These are phyloP conservation scores for Suillus discolor DNA, from an alignment of 768 basidiomycete genomes.

Conservation along the genomic window DNA sequence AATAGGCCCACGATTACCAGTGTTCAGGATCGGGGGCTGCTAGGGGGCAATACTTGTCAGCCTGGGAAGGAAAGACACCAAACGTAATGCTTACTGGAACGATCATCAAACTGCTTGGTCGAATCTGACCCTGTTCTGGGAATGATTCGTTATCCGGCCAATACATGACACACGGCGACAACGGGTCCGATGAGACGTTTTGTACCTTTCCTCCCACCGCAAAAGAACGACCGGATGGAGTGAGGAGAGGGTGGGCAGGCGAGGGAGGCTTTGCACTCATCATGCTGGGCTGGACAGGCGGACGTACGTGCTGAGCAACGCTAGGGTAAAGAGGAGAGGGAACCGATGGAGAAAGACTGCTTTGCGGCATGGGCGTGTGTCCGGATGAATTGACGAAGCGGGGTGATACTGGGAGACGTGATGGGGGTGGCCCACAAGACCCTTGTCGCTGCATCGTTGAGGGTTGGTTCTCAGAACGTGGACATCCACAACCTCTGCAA, in stretches of 20 bases:
- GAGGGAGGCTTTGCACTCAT: constrained; percentile 36
- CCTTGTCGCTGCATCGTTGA: constrained; percentile 34
- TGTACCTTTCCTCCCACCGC: constrained; percentile 77
- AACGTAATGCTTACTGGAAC: constrained; percentile 46
- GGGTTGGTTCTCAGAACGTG: constrained; percentile 44
- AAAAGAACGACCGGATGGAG: constrained; percentile 81
- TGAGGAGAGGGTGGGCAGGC: constrained; percentile 71
- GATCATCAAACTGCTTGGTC: constrained; percentile 57
- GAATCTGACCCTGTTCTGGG: constrained; percentile 79
- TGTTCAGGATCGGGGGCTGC: constrained; percentile 88
- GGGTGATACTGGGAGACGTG: constrained; percentile 27
- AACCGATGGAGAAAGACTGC: constrained; percentile 24
- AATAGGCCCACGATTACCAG: constrained; percentile 86
- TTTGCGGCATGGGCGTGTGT: background rate
- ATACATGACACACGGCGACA: constrained; percentile 78
- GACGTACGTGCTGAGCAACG: constrained; percentile 23
- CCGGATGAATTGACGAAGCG: constrained; percentile 22
- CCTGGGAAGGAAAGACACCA: background rate
- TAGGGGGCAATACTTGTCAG: constrained; percentile 28
- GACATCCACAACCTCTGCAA: constrained; percentile 78
- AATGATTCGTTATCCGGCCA: constrained; percentile 91
- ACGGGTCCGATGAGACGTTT: constrained; percentile 74
- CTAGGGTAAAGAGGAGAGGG: constrained; percentile 36
- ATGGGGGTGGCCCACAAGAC: constrained; percentile 22
- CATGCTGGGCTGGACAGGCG: constrained; percentile 17